Conservation (phyloP, 495 filamentous ascomycete genomes). For the Hyaloscypha bicolor region DNA sequence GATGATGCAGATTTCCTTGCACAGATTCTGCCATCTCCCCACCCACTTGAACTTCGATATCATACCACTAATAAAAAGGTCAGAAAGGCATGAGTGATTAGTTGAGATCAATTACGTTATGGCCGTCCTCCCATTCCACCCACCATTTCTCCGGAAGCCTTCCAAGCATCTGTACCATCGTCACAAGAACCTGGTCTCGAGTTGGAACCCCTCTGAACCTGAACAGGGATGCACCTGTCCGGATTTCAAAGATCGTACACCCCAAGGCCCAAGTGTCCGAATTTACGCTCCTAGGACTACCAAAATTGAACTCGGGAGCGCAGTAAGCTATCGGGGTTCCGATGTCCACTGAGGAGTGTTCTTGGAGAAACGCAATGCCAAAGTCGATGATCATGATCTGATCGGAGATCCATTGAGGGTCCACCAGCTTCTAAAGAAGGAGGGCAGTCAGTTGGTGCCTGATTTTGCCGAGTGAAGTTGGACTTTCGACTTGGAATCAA, state of each 20-base stretch:
- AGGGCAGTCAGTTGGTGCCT: not conserved
- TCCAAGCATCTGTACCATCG: slow-evolving; percentile 7
- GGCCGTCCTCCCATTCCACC: slow-evolving; percentile 18
- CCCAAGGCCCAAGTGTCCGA: slow-evolving; percentile 5
- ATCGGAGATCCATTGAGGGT: slow-evolving; percentile 20
- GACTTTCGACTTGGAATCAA: slow-evolving; percentile 9
- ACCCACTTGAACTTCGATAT: slow-evolving; percentile 5
- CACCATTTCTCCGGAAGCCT: slow-evolving; percentile 12
- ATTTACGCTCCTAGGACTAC: not conserved
- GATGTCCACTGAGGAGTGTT: not conserved
- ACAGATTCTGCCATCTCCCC: not conserved
- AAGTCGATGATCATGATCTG: slow-evolving; percentile 3
- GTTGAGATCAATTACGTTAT: not conserved
- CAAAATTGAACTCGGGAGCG: not conserved
- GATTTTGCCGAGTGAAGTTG: not conserved
- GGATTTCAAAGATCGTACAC: slow-evolving; percentile 1
- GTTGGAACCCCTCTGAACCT: slow-evolving; percentile 10
- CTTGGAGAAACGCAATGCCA: not conserved
- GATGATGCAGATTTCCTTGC: slow-evolving; percentile 1
- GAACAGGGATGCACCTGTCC: slow-evolving; percentile 9
- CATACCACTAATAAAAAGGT: slow-evolving; percentile 2
- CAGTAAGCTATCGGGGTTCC: not conserved
- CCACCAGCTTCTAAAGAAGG: slow-evolving; percentile 5
- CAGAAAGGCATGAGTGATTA: no score
- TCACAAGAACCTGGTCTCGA: slow-evolving; percentile 16